Base-by-base conservation (phyloP, 495 filamentous ascomycete species). In the Tuber umbilicatum region DNA sequence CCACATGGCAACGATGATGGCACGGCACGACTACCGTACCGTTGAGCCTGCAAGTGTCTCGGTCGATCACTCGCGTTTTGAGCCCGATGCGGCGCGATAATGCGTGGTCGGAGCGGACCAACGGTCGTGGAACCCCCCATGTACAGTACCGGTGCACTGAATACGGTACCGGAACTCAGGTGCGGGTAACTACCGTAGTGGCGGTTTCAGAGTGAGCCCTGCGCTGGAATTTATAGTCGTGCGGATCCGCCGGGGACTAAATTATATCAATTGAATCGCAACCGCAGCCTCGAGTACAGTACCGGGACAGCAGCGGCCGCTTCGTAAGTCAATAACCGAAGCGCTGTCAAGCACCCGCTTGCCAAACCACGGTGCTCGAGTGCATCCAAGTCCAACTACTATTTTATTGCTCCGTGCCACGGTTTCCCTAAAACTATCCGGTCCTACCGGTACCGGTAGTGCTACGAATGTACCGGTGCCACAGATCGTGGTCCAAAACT, bases 21-120 rank as follows among this genome's bases (percentile, higher is more conserved):
- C 3, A 3, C 12, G 55, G 55, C 31, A 6, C 19, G 27, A 17
- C 7, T 35, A 27, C 55, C 55, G 14, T n/a, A n/a, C n/a, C n/a
- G n/a, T n/a, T n/a, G n/a, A n/a, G n/a, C n/a, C n/a, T n/a, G n/a
- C n/a, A n/a, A n/a, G n/a, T n/a, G 55, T 19, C 55, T 64, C 55
- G 12, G 55, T 64, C 55, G 55, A 64, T 64, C 55, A 64, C 55
- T 64, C 14, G 55, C 35, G 55, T 64, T 64, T 64, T 64, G 55
- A 27, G 2, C n/a, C 19, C 5, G 27, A 17, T 64, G 27, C 27
- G 12, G 55, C 35, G 31, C 19, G 55, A 64, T 64, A 64, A 35
- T 35, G 55, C 27, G 27, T 31, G 12, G 55, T 64, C 55, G 27
- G 55, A 19, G 27, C 55, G 27, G 55, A 27, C 55, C 27, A 17